Evolutionary conservation across 2,329 filamentous ascomycete species (phyloP).

Genomic region (Stachybotrys chlorohalonatus): DNA sequence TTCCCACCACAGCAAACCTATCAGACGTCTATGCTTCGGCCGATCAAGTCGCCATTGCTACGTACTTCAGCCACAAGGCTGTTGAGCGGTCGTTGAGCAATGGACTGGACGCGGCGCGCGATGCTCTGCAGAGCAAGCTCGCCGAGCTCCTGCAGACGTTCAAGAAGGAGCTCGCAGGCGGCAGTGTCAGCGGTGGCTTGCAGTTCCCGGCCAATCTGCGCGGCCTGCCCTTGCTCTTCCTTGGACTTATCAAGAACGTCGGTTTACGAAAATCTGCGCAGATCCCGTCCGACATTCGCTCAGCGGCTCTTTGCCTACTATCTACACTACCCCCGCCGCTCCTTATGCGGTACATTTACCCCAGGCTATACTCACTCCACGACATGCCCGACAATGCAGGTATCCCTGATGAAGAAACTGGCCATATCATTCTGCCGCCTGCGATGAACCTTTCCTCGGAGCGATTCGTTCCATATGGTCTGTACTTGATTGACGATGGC

Average conservation of each 20-base stretch:
- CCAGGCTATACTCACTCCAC: conserved; percentile 75
- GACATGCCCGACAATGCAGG: conserved; percentile 96
- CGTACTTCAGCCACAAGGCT: conserved; percentile 95
- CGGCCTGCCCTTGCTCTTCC: conserved; percentile 79
- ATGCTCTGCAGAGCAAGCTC: conserved; percentile 84
- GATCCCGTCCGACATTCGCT: conserved; percentile 88
- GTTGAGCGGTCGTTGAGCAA: conserved; percentile 81
- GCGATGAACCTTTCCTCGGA: conserved; percentile 81
- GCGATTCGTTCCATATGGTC: conserved; percentile 75
- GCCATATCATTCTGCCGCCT: conserved; percentile 81
- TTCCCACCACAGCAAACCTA: conserved; percentile 85
- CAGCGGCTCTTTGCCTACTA: conserved; percentile 85
- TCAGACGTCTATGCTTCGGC: conserved; percentile 91
- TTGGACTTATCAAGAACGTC: conserved; percentile 93
- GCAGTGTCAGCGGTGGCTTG: conserved; percentile 88
- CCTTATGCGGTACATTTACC: conserved; percentile 88
- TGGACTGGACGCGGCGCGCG: conserved; percentile 82
- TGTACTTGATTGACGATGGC: conserved; percentile 95
- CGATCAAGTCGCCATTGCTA: conserved; percentile 86
- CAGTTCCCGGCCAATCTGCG: conserved; percentile 92
- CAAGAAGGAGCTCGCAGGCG: conserved; percentile 91
- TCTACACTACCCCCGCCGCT: conserved; percentile 87
- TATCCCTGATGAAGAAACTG: conserved; percentile 73
- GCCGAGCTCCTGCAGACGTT: conserved; percentile 91
- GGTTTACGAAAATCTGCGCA: conserved; percentile 87